Base-by-base conservation (phyloP, 176 grass and related monocot genomes). In the Rhynchospora tenuis region DNA sequence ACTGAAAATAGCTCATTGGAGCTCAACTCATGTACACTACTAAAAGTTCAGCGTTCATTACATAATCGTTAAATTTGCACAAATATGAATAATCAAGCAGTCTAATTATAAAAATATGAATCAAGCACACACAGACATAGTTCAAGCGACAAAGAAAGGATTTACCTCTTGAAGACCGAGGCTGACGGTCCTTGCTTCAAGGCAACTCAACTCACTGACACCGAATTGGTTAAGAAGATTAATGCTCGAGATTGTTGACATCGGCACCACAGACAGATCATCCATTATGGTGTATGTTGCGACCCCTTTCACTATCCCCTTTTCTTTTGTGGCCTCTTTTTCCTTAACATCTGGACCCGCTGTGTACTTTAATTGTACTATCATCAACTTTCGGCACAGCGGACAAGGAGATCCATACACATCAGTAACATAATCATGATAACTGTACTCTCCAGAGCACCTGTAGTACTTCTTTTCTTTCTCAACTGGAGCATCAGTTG, bases 261-360 rank as follows among this genome's bases (percentile, higher is more conserved):
- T 82, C 55, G 89, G 84, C 28, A 62, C 6, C 0, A 94, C 79
- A 7, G 11, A 71, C 4, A 94, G 87, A 47, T 89, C 79, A 19
- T 91, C 92, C 87, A 86, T 91, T 0, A 91, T 27, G 0, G 58
- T 88, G 66, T 86, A 93, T 0, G 78, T 83, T 57, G 85, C 52
- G 7, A 78, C 38, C 8, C 59, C 82, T 61, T 57, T 67, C 51
- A 90, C 84, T 28, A 86, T 65, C 56, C 7, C 9, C 16, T 5
- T 47, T 26, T 7, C 14, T 16, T 9, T 26, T 56, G 20, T 74
- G 38, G 46, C 11, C 70, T 22, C 16, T 1, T 9, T 15, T 38
- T 20, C 23, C 22, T 42, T 59, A 59, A 59, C 57, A 59, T 7
- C 17, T 2, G 6, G n/a, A 5, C 19, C 9, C 0, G 19, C 43